Evolutionary conservation across 2,329 filamentous ascomycete genomes (phyloP).

Genomic region (Botryotinia calthae): DNA sequence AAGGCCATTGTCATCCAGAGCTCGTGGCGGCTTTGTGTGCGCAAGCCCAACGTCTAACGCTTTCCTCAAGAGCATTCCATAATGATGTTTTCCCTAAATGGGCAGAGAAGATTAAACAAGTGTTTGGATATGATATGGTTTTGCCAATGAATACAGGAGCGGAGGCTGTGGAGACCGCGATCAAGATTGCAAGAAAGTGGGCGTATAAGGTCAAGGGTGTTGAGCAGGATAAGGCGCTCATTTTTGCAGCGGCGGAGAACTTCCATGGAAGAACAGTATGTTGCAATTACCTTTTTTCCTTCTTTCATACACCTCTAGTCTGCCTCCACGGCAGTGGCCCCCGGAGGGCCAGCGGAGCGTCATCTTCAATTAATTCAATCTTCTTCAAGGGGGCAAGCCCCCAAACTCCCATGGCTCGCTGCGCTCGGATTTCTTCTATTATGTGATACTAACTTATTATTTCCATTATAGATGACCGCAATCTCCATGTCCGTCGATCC

Average conservation of each 20-base stretch:
- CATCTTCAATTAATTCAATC: not conserved
- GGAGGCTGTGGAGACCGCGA: slow-evolving; percentile 90
- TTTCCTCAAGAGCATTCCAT: slow-evolving; percentile 94
- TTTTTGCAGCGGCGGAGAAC: slow-evolving; percentile 85
- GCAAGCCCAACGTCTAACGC: slow-evolving; percentile 83
- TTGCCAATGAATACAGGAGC: slow-evolving; percentile 98
- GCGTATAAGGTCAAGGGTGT: slow-evolving; percentile 96
- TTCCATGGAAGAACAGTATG: slow-evolving; percentile 93
- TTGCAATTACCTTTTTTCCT: slow-evolving; percentile 23
- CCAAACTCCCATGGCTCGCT: slow-evolving; percentile 11
- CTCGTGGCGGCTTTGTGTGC: slow-evolving; percentile 86
- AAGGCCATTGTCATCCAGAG: slow-evolving; percentile 96
- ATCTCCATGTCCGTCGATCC: slow-evolving; percentile 94
- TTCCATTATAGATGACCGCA: slow-evolving; percentile 64
- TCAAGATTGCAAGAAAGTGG: slow-evolving; percentile 97
- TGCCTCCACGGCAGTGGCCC: slow-evolving; percentile 4
- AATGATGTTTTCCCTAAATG: slow-evolving; percentile 98
- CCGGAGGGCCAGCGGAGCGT: slow-evolving; percentile 13
- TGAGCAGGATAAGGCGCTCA: slow-evolving; percentile 74
- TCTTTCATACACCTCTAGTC: not conserved
- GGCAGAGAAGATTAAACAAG: slow-evolving; percentile 83
- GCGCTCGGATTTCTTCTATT: not conserved
- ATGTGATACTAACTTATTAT: slow-evolving; percentile 8
- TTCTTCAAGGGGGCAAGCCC: not conserved
- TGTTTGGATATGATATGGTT: slow-evolving; percentile 97